These are phyloP conservation scores for Yamadazyma kanchanaburiensis DNA, from an alignment of 1,139 yeast species.

Conservation along the genomic window DNA sequence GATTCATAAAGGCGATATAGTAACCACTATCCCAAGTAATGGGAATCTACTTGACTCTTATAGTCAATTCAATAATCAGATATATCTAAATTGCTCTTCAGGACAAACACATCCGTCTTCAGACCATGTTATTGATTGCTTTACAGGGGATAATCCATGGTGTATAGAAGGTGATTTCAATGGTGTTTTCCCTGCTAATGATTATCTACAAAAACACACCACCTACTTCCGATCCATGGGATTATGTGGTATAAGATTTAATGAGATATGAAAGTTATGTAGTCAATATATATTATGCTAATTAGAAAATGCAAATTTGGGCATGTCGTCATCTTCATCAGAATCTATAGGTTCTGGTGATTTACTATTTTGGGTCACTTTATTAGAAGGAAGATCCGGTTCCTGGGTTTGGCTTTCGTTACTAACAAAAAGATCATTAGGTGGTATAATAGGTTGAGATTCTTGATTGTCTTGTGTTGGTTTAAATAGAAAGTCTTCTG, in stretches of 20 bases:
- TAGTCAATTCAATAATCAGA: conserved; percentile 41
- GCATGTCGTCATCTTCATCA: conserved; percentile 35
- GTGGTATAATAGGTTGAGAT: conserved; percentile 4
- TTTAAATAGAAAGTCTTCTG: background rate
- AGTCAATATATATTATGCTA: no score
- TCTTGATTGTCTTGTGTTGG: background rate
- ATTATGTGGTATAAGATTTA: conserved; percentile 34
- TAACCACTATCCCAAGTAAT: conserved; percentile 40
- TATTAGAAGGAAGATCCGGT: conserved; percentile 5
- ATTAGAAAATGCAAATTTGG: conserved; percentile 31
- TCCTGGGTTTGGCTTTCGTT: conserved; percentile 7
- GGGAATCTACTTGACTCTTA: conserved; percentile 25
- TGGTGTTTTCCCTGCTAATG: conserved; percentile 12
- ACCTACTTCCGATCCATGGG: conserved; percentile 50
- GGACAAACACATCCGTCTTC: conserved; percentile 20
- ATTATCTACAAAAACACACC: conserved; percentile 38
- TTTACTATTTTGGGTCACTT: conserved; percentile 1
- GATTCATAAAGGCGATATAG: conserved; percentile 45
- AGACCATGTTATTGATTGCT: conserved; percentile 32
- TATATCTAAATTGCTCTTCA: conserved; percentile 40
- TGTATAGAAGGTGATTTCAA: conserved; percentile 39
- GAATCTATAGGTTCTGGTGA: background rate
- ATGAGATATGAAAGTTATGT: no score
- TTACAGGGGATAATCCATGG: conserved; percentile 25
- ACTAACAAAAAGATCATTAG: conserved; percentile 7